These are phyloP conservation scores for Exidia glandulosa DNA, from an alignment of 768 basidiomycete genomes.

Conservation along the genomic window DNA sequence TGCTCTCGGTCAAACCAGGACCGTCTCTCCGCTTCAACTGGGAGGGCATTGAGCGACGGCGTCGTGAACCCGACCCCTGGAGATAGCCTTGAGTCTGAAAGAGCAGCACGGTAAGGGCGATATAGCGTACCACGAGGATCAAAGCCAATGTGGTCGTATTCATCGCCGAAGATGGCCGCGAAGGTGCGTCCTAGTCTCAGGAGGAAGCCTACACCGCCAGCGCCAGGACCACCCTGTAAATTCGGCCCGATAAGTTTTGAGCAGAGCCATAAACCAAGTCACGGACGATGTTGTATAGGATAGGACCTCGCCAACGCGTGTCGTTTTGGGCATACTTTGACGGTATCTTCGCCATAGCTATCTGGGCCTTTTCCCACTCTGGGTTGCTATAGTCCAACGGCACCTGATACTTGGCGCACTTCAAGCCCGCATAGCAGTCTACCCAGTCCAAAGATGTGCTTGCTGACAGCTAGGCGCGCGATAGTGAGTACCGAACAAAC, in stretches of 20 bases:
- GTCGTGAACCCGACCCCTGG: background rate
- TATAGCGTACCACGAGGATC: constrained; percentile 30
- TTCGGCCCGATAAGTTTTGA: background rate
- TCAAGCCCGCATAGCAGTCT: constrained; percentile 10
- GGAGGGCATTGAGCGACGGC: background rate
- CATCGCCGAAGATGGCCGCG: constrained; percentile 25
- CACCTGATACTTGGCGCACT: constrained; percentile 32
- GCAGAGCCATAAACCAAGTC: background rate
- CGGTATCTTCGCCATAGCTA: constrained; percentile 33
- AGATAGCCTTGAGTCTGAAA: background rate
- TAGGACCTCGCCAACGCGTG: constrained; percentile 30
- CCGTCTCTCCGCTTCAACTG: background rate
- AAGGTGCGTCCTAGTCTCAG: constrained; percentile 15
- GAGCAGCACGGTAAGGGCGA: background rate
- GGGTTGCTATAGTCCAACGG: constrained; percentile 35
- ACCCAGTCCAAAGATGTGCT: constrained; percentile 17
- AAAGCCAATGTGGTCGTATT: constrained; percentile 37
- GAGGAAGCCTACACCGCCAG: constrained; percentile 27
- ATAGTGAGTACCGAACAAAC: background rate
- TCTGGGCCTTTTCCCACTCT: constrained; percentile 23
- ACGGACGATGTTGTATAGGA: constrained; percentile 29
- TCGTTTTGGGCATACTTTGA: constrained; percentile 18
- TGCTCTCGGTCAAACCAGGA: background rate
- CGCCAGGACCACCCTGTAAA: constrained; percentile 33
- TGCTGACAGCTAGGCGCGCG: constrained; percentile 9